These are phyloP conservation scores for Auricularia cornea DNA, from an alignment of 768 basidiomycete species.

Conservation along the genomic window DNA sequence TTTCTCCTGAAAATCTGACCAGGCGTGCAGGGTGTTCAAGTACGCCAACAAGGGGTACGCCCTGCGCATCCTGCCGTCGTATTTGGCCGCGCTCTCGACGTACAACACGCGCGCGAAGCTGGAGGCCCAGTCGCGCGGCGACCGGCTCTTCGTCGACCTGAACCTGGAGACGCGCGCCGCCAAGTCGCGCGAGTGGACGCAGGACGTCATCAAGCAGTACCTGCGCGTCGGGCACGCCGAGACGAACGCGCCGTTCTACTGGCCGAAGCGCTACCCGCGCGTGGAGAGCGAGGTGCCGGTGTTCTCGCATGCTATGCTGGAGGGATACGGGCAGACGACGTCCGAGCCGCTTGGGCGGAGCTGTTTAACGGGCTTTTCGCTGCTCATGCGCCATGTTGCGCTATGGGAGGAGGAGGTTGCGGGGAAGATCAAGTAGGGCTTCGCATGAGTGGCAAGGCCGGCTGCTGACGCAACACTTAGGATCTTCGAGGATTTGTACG, in stretches of 20 bases:
- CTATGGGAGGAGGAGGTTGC: constrained; percentile 7
- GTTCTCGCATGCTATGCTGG: constrained; percentile 7
- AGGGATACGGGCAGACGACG: background rate
- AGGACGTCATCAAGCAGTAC: background rate
- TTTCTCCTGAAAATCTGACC: background rate
- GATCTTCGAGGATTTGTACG: constrained; percentile 1
- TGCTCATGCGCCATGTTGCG: constrained; percentile 11
- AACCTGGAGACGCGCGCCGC: background rate
- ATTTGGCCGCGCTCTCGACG: constrained; percentile 4
- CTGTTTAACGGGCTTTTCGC: constrained; percentile 6
- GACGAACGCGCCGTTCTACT: background rate
- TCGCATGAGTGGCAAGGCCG: too few species aligned
- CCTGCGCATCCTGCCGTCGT: constrained; percentile 9
- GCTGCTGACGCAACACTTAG: too few species aligned
- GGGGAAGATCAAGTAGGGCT: constrained; percentile 4
- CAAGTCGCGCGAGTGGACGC: constrained; percentile 1
- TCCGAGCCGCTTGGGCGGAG: constrained; percentile 6
- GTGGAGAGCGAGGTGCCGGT: background rate
- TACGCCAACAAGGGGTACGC: constrained; percentile 12
- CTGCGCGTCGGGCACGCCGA: background rate
- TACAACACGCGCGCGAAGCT: background rate
- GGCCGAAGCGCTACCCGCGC: background rate
- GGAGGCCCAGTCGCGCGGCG: background rate
- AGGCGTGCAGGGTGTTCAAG: constrained; percentile 9
- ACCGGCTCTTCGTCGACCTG: background rate